These are phyloP conservation scores for Protea cynaroides DNA, from an alignment of 164 flowering plant genomes.

Conservation along the genomic window DNA sequence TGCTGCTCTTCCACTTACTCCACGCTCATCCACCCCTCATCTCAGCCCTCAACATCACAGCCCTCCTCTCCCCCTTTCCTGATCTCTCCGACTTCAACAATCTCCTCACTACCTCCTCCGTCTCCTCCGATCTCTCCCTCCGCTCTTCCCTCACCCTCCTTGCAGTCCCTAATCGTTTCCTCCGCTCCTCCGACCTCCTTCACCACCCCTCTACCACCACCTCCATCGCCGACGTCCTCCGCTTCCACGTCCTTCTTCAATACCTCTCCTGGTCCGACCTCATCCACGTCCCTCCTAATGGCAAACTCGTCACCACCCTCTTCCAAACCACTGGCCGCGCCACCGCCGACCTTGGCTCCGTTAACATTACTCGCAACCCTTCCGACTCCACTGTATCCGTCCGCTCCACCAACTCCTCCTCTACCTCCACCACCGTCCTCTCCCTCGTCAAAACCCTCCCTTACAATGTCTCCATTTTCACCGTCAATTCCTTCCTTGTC, in stretches of 20 bases:
- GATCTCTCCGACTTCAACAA: conserved; percentile 63
- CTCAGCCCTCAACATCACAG: conserved; percentile 46
- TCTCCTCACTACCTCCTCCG: conserved; percentile 52
- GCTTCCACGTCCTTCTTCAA: conserved; percentile 79
- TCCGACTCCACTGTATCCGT: conserved; percentile 26
- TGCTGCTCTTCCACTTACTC: conserved; percentile 39
- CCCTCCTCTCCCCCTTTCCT: conserved; percentile 56
- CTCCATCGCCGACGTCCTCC: conserved; percentile 62
- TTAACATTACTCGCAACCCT: conserved; percentile 59
- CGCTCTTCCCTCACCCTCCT: conserved; percentile 82
- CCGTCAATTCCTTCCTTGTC: conserved; percentile 50
- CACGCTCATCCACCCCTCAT: conserved; percentile 2
- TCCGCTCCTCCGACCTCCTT: conserved; percentile 34
- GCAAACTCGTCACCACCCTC: conserved; percentile 72
- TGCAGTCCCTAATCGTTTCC: conserved; percentile 66
- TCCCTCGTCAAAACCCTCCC: conserved; percentile 46
- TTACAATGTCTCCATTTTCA: conserved; percentile 52
- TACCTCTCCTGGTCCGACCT: conserved; percentile 62
- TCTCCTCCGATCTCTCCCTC: conserved; percentile 47
- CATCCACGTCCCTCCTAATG: conserved; percentile 51
- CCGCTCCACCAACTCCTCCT: conserved; percentile 40
- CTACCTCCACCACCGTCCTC: conserved; percentile 54
- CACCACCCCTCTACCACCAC: conserved; percentile 31
- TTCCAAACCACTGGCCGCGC: conserved; percentile 87
- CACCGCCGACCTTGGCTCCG: conserved; percentile 49